Percentiles rank a stretch among this genome's conserved stretches.
phyloP scores from a whole-genome alignment of 2,329 filamentous ascomycete species.

The Arthroderma sp. region DNA sequence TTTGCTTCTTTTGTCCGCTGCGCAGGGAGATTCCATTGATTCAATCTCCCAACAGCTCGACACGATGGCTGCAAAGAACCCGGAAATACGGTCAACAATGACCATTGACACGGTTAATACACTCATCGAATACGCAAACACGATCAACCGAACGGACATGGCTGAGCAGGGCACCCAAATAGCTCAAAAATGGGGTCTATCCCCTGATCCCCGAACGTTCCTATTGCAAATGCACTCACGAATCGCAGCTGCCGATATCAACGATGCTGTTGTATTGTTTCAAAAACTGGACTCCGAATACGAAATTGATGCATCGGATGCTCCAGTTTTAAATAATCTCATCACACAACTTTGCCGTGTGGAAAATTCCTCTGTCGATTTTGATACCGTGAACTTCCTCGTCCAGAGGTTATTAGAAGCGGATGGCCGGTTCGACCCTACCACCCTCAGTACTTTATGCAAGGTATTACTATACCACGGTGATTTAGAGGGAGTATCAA shows the following conservation, averaged over 20 bases:
- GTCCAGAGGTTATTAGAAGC: slow-evolving; percentile 61
- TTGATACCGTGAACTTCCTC: slow-evolving; percentile 60
- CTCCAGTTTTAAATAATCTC: slow-evolving; percentile 60
- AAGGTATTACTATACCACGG: slow-evolving; percentile 61
- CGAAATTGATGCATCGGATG: slow-evolving; percentile 45
- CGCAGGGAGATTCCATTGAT: slow-evolving; percentile 58
- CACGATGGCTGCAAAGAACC: slow-evolving; percentile 46
- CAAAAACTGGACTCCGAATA: slow-evolving; percentile 42
- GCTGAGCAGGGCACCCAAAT: slow-evolving; percentile 63
- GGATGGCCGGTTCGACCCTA: slow-evolving; percentile 55
- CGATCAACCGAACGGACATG: slow-evolving; percentile 55
- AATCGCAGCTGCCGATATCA: slow-evolving; percentile 59
- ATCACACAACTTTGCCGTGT: slow-evolving; percentile 30
- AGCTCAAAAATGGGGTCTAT: slow-evolving; percentile 51
- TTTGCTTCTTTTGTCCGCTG: slow-evolving; percentile 62
- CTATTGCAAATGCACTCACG: slow-evolving; percentile 65
- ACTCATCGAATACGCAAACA: slow-evolving; percentile 60
- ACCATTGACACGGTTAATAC: slow-evolving; percentile 64
- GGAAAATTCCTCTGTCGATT: slow-evolving; percentile 63
- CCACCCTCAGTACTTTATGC: slow-evolving; percentile 63
- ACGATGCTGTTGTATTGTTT: slow-evolving; percentile 46
- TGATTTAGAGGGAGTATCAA: slow-evolving; percentile 66
- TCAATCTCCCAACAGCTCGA: slow-evolving; percentile 62
- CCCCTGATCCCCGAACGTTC: slow-evolving; percentile 57
- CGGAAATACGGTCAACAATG: slow-evolving; percentile 38